Evolutionary conservation across 208 protist genomes (phyloP).

Genomic region (Naegleria lovaniensis): DNA sequence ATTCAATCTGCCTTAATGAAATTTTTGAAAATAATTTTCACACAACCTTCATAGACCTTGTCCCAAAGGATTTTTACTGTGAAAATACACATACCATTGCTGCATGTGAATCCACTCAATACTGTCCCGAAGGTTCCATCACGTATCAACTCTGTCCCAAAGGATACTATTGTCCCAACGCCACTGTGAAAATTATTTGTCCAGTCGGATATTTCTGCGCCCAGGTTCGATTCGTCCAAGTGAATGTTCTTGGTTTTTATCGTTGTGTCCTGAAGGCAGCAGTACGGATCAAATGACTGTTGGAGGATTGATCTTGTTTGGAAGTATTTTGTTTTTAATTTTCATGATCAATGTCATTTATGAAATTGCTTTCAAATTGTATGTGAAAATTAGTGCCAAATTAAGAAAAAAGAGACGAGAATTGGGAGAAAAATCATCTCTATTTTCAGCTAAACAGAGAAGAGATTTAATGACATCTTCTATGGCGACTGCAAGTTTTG

Average conservation of each 20-base stretch:
- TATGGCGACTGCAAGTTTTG: not conserved
- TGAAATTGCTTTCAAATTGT: not conserved
- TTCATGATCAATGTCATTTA: not conserved
- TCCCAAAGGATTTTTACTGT: not conserved
- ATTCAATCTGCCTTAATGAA: too few relatives aligned
- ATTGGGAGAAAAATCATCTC: not conserved
- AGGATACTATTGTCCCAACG: constrained; percentile 31
- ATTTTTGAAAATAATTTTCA: too few relatives aligned
- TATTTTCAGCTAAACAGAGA: not conserved
- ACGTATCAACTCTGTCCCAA: constrained; percentile 27
- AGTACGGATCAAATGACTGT: not conserved
- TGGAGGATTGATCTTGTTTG: not conserved
- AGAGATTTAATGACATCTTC: not conserved
- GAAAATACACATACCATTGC: not conserved
- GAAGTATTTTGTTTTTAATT: not conserved
- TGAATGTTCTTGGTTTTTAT: constrained; percentile 1
- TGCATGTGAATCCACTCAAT: not conserved
- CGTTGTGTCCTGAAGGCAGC: not conserved
- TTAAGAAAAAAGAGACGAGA: not conserved
- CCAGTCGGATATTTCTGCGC: constrained; percentile 32
- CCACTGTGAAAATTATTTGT: not conserved
- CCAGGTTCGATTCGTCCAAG: constrained; percentile 12
- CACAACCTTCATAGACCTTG: not conserved
- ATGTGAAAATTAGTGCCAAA: not conserved
- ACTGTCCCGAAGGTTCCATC: constrained; percentile 21